Base-by-base conservation (phyloP, 2,329 filamentous ascomycete species). In the Verruconis gallopava region DNA sequence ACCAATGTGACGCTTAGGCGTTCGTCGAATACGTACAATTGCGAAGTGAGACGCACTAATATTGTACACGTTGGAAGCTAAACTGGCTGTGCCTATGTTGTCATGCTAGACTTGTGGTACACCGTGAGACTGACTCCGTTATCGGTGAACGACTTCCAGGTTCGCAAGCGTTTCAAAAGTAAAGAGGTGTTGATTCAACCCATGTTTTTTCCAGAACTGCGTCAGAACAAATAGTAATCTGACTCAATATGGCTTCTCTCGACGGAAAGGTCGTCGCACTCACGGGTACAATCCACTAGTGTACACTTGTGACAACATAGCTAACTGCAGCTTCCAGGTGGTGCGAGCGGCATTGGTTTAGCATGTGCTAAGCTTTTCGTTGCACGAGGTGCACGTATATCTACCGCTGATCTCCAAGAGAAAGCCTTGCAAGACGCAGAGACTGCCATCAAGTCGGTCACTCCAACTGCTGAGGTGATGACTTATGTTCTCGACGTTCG, bases 401-500 rank as follows among this genome's bases (percentile, higher is more conserved):
- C 41, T n/a, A 30, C 38, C 20, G 41, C 34, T n/a, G 41, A 43
- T 20, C 18, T 43, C 11, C 41, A 43, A 38, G 41, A 38, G 5
- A 30, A 38, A 18, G 41, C 41, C 6, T 35, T 43, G 6, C 11
- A 43, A 14, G 30, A 35, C 2, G 40, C 30, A 12, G 18, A 36
- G 15, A 9, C 5, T 21, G 19, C 34, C 19, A 38, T 43, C 34
- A 43, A 30, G 15, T 4, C 35, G 2, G 36, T 4, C n/a, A 21
- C 17, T n/a, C 20, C 4, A 15, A 17, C 12, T 14, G 38, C 42
- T 3, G 55, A 12, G 46, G 54, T 4, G 45, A 42, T 47, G 5
- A 42, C 48, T 2, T 49, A n/a, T 17, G 21, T 40, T 4, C 18
- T 62, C 3, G 58, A 64, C 30, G 60, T 65, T 0, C 50, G 55